A percentile compares a stretch with the other conserved stretches of the same genome.
These are phyloP conservation scores for Diaporthe sp. DNA, from an alignment of 2,329 filamentous ascomycete species.

Conservation along the genomic window DNA sequence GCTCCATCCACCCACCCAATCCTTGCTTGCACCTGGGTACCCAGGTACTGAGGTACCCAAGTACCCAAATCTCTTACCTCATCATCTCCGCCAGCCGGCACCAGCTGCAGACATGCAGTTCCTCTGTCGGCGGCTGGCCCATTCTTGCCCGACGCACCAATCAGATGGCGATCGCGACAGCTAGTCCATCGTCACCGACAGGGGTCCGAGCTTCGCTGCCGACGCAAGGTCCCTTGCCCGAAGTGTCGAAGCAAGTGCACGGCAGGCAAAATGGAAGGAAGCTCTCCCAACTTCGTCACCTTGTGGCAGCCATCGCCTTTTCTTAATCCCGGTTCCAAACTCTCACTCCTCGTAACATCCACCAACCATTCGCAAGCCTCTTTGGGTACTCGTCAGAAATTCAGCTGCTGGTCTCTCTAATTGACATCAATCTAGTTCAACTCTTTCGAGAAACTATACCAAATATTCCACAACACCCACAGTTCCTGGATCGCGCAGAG, in stretches of 20 bases:
- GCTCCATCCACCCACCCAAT: conserved; percentile 11
- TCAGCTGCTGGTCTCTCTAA: background rate
- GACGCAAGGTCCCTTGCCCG: background rate
- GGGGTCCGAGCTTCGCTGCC: conserved; percentile 21
- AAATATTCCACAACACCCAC: background rate
- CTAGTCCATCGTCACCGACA: conserved; percentile 17
- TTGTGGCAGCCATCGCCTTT: background rate
- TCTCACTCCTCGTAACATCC: background rate
- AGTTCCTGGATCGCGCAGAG: background rate
- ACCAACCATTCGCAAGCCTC: background rate
- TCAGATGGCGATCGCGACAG: conserved; percentile 25
- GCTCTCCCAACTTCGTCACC: conserved; percentile 25
- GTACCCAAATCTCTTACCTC: background rate
- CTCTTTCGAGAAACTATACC: background rate
- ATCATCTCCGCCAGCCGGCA: background rate
- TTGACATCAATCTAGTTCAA: background rate
- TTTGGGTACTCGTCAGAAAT: background rate
- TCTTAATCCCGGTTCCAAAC: background rate
- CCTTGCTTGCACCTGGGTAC: background rate
- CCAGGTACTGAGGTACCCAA: background rate
- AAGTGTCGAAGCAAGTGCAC: conserved; percentile 12
- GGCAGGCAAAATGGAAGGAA: conserved; percentile 30
- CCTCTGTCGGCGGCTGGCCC: background rate
- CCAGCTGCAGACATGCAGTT: fast-evolving
- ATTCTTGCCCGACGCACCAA: background rate